A percentile compares a stretch with the other conserved stretches of the same genome.
phyloP scores from a whole-genome alignment of 2,329 filamentous ascomycete genomes.

The Pleoardoris graminearum region DNA sequence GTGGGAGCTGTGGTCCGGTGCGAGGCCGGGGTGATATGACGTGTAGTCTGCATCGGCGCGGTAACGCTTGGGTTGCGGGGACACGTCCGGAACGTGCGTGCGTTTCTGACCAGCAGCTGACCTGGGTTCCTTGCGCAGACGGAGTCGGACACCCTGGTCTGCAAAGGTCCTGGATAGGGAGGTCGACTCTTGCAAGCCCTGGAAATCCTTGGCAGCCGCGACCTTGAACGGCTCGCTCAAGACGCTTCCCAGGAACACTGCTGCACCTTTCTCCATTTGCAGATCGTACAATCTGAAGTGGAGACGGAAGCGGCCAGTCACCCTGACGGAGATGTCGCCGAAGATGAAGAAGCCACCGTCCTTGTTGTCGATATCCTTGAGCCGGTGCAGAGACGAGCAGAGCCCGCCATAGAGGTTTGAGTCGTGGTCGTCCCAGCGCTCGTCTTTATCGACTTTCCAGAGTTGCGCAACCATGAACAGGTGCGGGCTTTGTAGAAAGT shows the following conservation, averaged over 20 bases:
- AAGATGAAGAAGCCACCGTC: conserved; percentile 92
- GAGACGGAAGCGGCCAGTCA: conserved; percentile 72
- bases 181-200: conserved; percentile 80
- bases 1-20: no score
- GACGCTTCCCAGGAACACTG: conserved; percentile 51
- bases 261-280: conserved; percentile 46
- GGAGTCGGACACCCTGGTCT: conserved; percentile 82
- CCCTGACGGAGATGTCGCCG: conserved; percentile 78
- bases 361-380: conserved; percentile 76
- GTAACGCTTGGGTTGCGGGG: no score
- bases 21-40: no score
- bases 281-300: conserved; percentile 80
- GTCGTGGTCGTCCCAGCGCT: conserved; percentile 47
- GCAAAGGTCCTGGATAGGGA: conserved; percentile 79
- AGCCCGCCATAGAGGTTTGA: conserved; percentile 67
- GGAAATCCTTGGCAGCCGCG: conserved; percentile 67
- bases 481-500: conserved; percentile 67
- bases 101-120: no score
- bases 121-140: conserved; percentile 80
- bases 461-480: conserved; percentile 65
- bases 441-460: conserved; percentile 53
- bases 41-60: no score
- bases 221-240: conserved; percentile 69
- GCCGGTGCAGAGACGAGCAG: conserved; percentile 77
- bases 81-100: no score